phyloP scores from a whole-genome alignment of 352 stramenopile species.

The Hyaloperonospora arabidopsidis region DNA sequence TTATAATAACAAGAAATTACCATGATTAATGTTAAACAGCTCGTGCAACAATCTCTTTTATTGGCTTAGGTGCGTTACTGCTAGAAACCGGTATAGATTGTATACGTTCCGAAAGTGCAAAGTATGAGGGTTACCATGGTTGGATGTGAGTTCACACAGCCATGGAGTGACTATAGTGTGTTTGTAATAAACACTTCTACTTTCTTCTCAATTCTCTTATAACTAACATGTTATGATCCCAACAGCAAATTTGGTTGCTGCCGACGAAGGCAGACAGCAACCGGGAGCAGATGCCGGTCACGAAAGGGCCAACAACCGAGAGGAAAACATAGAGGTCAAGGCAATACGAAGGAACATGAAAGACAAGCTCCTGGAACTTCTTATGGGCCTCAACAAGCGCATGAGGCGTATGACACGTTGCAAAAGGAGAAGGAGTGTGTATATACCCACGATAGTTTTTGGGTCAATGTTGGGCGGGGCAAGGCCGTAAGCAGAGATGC shows the following conservation, averaged over 20 bases:
- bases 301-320: background rate
- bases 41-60: no score
- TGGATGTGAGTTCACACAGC: no score
- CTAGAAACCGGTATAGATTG: no score
- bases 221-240: background rate
- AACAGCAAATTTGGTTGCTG: background rate
- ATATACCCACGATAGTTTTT: background rate
- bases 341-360: background rate
- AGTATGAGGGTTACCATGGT: no score
- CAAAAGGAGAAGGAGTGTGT: background rate
- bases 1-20: no score
- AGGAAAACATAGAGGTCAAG: background rate
- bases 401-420: background rate
- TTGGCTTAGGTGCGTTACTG: no score
- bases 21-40: no score
- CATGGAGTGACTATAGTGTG: no score
- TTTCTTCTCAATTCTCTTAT: conserved; percentile 1
- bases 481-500: background rate
- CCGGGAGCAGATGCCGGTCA: background rate
- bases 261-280: background rate
- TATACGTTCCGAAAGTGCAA: no score
- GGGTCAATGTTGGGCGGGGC: background rate
- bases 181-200: background rate
- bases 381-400: background rate
- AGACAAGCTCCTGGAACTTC: background rate